These are phyloP conservation scores for Sextonia rubra DNA, from an alignment of 164 flowering plant species.

Conservation along the genomic window DNA sequence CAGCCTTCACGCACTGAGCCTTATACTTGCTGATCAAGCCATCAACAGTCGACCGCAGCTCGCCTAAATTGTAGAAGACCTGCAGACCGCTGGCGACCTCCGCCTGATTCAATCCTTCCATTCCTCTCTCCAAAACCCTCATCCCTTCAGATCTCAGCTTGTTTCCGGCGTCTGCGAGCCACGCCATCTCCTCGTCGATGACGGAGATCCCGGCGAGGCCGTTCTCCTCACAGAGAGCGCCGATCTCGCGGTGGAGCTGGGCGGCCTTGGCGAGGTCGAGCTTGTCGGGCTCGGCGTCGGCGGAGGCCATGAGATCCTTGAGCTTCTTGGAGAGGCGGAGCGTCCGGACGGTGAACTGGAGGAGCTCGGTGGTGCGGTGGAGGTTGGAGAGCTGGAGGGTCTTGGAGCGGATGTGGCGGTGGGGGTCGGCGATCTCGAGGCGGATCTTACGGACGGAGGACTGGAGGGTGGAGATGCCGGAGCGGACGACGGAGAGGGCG, in stretches of 20 bases:
- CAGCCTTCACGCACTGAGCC: conserved; percentile 62
- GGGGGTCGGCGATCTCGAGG: conserved; percentile 81
- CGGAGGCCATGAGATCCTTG: conserved; percentile 39
- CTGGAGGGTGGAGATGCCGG: conserved; percentile 70
- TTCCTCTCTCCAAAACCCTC: conserved; percentile 78
- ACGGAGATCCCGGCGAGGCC: conserved; percentile 57
- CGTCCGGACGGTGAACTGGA: conserved; percentile 57
- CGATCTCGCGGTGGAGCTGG: conserved; percentile 71
- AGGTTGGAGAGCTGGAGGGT: conserved; percentile 67
- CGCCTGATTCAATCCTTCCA: conserved; percentile 90
- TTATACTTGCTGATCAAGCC: conserved; percentile 67
- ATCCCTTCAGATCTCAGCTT: conserved; percentile 61
- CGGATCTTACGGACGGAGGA: conserved; percentile 68
- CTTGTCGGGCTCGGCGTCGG: conserved; percentile 36
- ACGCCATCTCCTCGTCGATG: conserved; percentile 58
- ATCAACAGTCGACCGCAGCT: conserved; percentile 68
- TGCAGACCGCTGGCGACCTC: conserved; percentile 95
- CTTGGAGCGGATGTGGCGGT: conserved; percentile 40
- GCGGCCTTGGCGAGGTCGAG: conserved; percentile 86
- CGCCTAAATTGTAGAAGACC: conserved; percentile 90
- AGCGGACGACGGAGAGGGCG: conserved; percentile 68
- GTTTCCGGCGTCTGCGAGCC: conserved; percentile 59
- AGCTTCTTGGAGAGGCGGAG: conserved; percentile 64
- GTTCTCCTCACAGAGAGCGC: conserved; percentile 49
- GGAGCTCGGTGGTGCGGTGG: conserved; percentile 47